Evolutionary conservation across 495 filamentous ascomycete genomes (phyloP).

Genomic region (Podospora pseudopauciseta): DNA sequence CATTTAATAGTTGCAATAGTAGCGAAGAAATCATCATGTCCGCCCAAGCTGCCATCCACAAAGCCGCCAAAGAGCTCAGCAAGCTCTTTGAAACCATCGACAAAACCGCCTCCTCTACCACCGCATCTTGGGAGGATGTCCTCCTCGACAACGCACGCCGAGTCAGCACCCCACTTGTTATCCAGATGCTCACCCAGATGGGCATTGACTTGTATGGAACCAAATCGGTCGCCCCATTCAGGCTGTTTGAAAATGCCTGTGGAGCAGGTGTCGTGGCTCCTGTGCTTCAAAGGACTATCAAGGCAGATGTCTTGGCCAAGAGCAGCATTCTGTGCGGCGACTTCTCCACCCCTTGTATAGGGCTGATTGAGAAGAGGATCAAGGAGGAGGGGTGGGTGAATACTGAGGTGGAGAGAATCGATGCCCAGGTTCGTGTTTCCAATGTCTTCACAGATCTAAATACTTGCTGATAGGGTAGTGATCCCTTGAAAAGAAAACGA

Average conservation of each 20-base stretch:
- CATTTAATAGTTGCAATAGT: not conserved
- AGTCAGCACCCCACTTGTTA: conserved; percentile 35
- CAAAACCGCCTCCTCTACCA: not conserved
- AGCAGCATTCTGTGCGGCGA: conserved; percentile 43
- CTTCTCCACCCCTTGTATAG: conserved; percentile 31
- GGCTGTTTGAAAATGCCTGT: conserved; percentile 42
- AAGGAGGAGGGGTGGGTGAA: conserved; percentile 33
- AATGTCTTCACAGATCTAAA: not conserved
- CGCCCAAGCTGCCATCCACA: conserved; percentile 20
- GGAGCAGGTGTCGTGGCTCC: conserved; percentile 40
- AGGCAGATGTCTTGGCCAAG: conserved; percentile 29
- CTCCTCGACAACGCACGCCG: conserved; percentile 30
- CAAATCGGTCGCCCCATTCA: conserved; percentile 30
- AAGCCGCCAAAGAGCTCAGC: conserved; percentile 22
- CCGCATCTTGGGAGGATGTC: conserved; percentile 24
- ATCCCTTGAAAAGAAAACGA: conserved; percentile 28
- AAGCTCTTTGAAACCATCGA: conserved; percentile 29
- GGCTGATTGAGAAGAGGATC: conserved; percentile 28
- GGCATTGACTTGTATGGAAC: conserved; percentile 23
- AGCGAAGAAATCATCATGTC: not conserved
- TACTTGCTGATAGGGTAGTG: not conserved
- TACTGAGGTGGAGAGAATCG: conserved; percentile 31
- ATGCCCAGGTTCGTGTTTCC: conserved; percentile 34
- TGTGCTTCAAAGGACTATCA: conserved; percentile 29
- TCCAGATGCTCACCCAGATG: conserved; percentile 34